phyloP scores from a whole-genome alignment of 2,329 filamentous ascomycete species.

The Stachybotrys elegans region DNA sequence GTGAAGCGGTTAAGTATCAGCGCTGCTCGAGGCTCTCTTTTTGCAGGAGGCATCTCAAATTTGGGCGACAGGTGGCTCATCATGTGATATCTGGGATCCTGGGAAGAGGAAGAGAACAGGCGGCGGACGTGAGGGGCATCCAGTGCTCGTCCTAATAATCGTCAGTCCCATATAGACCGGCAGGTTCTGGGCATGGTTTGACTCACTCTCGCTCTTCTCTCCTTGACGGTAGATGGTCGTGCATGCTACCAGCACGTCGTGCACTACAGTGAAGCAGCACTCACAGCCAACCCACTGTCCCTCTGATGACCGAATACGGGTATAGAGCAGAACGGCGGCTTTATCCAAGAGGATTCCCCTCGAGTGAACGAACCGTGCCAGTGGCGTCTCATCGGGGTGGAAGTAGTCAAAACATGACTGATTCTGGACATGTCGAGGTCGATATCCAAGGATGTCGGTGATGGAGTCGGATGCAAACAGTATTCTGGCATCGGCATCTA shows the following conservation, averaged over 20 bases:
- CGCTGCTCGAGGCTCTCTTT: constrained; percentile 75
- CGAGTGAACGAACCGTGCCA: constrained; percentile 67
- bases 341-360: constrained; percentile 75
- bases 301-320: constrained; percentile 61
- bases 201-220: constrained; percentile 69
- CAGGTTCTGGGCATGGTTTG: neutral
- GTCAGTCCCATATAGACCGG: constrained; percentile 4
- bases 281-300: constrained; percentile 76
- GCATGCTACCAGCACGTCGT: constrained; percentile 81
- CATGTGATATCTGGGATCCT: constrained; percentile 87
- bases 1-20: constrained; percentile 85
- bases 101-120: constrained; percentile 74
- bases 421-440: constrained; percentile 68
- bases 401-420: constrained; percentile 83
- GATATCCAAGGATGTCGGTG: constrained; percentile 75
- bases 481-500: constrained; percentile 70
- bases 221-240: constrained; percentile 71
- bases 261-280: constrained; percentile 84
- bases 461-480: constrained; percentile 82
- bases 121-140: constrained; percentile 75
- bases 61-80: constrained; percentile 78
- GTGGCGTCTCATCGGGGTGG: constrained; percentile 72
- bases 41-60: constrained; percentile 59
- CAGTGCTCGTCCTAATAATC: constrained; percentile 61
- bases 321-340: constrained; percentile 79